Conservation (phyloP, 2,329 filamentous ascomycete species). For the Talaromyces islandicus region DNA sequence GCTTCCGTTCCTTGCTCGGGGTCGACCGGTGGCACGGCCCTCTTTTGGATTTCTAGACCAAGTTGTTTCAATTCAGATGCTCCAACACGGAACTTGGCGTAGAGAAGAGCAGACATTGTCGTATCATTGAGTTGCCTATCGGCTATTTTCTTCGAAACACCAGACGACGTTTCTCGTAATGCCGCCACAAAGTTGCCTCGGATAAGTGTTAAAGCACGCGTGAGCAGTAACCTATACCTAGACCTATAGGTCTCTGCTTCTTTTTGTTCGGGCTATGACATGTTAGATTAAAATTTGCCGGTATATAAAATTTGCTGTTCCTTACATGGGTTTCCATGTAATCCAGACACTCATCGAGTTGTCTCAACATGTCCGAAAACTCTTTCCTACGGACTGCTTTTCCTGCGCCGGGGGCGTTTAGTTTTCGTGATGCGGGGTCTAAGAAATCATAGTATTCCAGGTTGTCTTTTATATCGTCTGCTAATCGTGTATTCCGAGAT, state of each 20-base stretch:
- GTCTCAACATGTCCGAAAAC: slow-evolving; percentile 81
- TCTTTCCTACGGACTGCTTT: slow-evolving; percentile 77
- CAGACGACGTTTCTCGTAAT: slow-evolving; percentile 57
- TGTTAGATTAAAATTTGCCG: neutral
- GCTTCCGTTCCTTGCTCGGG: slow-evolving; percentile 54
- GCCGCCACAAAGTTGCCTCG: slow-evolving; percentile 60
- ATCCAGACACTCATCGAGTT: slow-evolving; percentile 81
- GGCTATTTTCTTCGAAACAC: slow-evolving; percentile 57
- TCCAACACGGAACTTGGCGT: slow-evolving; percentile 64
- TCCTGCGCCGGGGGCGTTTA: slow-evolving; percentile 87
- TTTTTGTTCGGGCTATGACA: slow-evolving; percentile 64
- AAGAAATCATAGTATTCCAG: slow-evolving; percentile 93
- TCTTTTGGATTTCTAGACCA: slow-evolving; percentile 62
- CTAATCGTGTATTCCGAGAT: slow-evolving; percentile 68
- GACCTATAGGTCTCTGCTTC: slow-evolving; percentile 85
- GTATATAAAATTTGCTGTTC: neutral
- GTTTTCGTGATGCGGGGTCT: slow-evolving; percentile 78
- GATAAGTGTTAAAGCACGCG: slow-evolving; percentile 60
- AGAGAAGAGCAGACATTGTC: slow-evolving; percentile 63
- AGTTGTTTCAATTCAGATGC: slow-evolving; percentile 61
- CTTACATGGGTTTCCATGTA: slow-evolving; percentile 86
- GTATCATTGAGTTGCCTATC: slow-evolving; percentile 66
- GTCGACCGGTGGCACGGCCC: slow-evolving; percentile 55
- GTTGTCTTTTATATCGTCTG: slow-evolving; percentile 79
- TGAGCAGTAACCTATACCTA: slow-evolving; percentile 76